Percentiles rank a stretch among this genome's conserved stretches.
phyloP scores from a whole-genome alignment of 164 flowering plant species.

The Nymphaea thermarum region DNA sequence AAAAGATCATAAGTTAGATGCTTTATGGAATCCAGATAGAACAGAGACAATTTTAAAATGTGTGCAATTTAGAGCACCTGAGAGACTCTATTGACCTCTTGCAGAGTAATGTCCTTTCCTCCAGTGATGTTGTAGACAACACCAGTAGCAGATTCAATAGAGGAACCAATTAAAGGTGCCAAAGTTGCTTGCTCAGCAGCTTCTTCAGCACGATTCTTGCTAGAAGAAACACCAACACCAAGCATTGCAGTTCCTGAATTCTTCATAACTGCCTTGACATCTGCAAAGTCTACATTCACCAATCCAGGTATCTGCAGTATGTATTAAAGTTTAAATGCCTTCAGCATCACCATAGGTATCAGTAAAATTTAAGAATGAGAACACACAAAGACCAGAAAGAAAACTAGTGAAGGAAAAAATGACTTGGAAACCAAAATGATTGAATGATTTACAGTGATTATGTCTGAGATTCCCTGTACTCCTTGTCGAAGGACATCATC shows the following conservation, averaged over 20 bases:
- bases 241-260: constrained; percentile 99
- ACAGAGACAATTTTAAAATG: too few species aligned
- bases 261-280: constrained; percentile 97
- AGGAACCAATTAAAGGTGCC: constrained; percentile 91
- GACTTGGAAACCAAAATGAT: too few species aligned
- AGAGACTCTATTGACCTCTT: constrained; percentile 94
- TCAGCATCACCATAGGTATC: too few species aligned
- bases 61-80: constrained; percentile 36
- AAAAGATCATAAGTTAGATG: too few species aligned
- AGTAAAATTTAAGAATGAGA: too few species aligned
- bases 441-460: constrained; percentile 29
- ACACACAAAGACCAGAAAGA: too few species aligned
- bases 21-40: too few species aligned
- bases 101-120: constrained; percentile 96
- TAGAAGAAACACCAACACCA: constrained; percentile 95
- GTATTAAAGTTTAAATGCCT: too few species aligned
- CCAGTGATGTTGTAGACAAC: constrained; percentile 96
- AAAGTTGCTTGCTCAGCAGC: constrained; percentile 97
- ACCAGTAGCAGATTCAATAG: constrained; percentile 93
- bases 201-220: constrained; percentile 98
- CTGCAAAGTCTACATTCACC: constrained; percentile 99
- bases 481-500: constrained; percentile 99
- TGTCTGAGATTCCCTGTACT: constrained; percentile 98
- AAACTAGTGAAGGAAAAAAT: too few species aligned
- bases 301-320: constrained; percentile 88